Evolutionary conservation across 805 yeast genomes (phyloP), one percentile per base, ranked within the genome.

Genomic region (Sugiyamaella valdiviana): DNA sequence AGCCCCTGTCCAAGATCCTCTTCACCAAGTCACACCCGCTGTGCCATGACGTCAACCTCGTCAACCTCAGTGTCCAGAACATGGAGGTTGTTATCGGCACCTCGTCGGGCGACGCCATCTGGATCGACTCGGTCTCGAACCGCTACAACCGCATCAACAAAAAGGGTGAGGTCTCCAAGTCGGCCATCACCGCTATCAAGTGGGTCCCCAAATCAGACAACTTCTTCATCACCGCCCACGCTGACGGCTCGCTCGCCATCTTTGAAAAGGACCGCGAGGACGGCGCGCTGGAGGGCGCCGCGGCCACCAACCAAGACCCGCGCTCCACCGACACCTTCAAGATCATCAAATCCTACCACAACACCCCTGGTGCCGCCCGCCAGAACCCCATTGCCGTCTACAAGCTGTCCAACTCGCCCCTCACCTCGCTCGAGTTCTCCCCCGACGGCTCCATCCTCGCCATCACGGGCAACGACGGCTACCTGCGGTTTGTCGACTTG

Each of bases 101-200:
- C 52, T 76, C 82, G 16, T 66, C 80, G 1, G 88, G 91, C n/a
- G 87, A 81, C 55, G 62, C 84, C 2, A 53, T 83, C 5, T 73
- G 87, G 74, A 52, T 81, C 32, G 84, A 82, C 53, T 75, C 82
- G 7, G 63, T 69, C 22, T 65, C 71, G 36, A 67, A 69, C 62
- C 71, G 71, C 48, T 78, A 76, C 61, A 61, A 75, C 21, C 69
- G 82, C 38, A 64, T 78, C 63, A 79, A 79, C 61, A 78, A 77
- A 54, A 66, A 68, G 49, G 79, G 78, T 6, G 68, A 61, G 51
- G 61, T 63, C 50, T 72, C 66, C 54, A 69, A 60, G 50, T 68
- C 60, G 53, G 72, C 78, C 44, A 76, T 71, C 38, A 66, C 62
- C 43, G 76, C 72, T 46, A 63, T 73, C 52, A 67, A 63, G 53